phyloP scores from a whole-genome alignment of 2,329 filamentous ascomycete species.

The Magnaporthiopsis rhizophila region DNA sequence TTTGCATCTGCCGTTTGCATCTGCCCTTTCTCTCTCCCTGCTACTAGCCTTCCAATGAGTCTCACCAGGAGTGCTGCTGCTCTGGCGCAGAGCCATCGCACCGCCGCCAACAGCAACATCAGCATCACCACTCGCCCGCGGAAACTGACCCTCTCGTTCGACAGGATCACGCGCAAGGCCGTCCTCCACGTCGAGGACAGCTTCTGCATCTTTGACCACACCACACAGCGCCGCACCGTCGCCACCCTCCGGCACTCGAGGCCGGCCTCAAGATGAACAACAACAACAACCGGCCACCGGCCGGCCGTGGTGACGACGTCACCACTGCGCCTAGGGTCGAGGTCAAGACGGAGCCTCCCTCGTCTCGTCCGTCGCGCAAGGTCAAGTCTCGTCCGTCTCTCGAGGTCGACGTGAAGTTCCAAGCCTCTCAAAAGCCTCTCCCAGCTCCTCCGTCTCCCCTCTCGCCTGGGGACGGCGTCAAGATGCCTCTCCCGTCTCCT shows the following conservation, averaged over 20 bases:
- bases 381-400: not conserved
- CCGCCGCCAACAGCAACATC: not conserved
- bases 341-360: too few species aligned
- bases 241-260: not conserved
- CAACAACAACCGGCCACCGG: too few species aligned
- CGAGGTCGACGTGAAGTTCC: not conserved
- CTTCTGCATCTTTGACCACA: not conserved
- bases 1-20: too few species aligned
- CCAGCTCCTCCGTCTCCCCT: too few species aligned
- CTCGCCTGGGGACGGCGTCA: too few species aligned
- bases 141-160: slow-evolving; percentile 3
- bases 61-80: not conserved
- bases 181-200: not conserved
- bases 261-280: not conserved
- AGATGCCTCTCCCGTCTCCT: too few species aligned
- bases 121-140: not conserved
- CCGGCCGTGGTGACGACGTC: too few species aligned
- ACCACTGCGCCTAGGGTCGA: too few species aligned
- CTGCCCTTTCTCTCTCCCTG: too few species aligned
- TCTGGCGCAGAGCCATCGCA: not conserved
- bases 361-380: too few species aligned
- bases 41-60: not conserved
- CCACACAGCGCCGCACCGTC: not conserved
- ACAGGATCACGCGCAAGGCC: slow-evolving; percentile 4
- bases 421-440: too few species aligned